Percentiles rank a stretch among this genome's conserved stretches.
Evolutionary conservation across 495 filamentous ascomycete species (phyloP).

Genomic region (Mytilinidion resinicola): DNA sequence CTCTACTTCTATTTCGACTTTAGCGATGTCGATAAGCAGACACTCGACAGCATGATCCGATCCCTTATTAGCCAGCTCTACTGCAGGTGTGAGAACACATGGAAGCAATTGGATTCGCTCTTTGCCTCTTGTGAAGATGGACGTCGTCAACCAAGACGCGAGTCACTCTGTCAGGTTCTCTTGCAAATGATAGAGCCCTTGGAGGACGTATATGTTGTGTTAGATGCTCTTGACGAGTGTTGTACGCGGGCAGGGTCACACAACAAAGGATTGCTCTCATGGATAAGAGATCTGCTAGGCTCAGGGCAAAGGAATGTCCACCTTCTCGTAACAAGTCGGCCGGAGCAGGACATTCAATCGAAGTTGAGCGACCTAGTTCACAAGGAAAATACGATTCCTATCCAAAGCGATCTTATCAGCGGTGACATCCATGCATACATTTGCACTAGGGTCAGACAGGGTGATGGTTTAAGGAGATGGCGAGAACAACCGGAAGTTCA

Average conservation of each 20-base stretch:
- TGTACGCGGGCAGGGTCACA: neutral
- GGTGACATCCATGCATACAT: slow-evolving; percentile 5
- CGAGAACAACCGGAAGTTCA: neutral
- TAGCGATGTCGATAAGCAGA: slow-evolving; percentile 6
- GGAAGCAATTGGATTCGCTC: neutral
- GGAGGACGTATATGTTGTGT: slow-evolving; percentile 22
- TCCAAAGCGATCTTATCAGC: slow-evolving; percentile 1
- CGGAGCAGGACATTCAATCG: slow-evolving; percentile 27
- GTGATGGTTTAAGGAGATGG: slow-evolving; percentile 1
- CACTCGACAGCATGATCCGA: neutral
- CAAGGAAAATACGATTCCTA: neutral
- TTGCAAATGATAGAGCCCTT: slow-evolving; percentile 14
- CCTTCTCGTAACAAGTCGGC: slow-evolving; percentile 11
- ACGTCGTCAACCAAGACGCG: neutral
- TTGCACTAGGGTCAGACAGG: neutral
- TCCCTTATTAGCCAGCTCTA: slow-evolving; percentile 10
- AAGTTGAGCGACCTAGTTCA: slow-evolving; percentile 31
- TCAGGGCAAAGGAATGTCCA: slow-evolving; percentile 20
- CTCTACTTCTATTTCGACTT: slow-evolving; percentile 41
- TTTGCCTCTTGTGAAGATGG: neutral
- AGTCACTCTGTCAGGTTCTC: slow-evolving; percentile 8
- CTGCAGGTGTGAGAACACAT: neutral
- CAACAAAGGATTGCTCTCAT: slow-evolving; percentile 6
- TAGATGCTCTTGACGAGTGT: slow-evolving; percentile 31
- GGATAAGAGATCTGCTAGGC: slow-evolving; percentile 10